Conservation (phyloP, 2,329 filamentous ascomycete species). For the Colletotrichum eremochloae region DNA sequence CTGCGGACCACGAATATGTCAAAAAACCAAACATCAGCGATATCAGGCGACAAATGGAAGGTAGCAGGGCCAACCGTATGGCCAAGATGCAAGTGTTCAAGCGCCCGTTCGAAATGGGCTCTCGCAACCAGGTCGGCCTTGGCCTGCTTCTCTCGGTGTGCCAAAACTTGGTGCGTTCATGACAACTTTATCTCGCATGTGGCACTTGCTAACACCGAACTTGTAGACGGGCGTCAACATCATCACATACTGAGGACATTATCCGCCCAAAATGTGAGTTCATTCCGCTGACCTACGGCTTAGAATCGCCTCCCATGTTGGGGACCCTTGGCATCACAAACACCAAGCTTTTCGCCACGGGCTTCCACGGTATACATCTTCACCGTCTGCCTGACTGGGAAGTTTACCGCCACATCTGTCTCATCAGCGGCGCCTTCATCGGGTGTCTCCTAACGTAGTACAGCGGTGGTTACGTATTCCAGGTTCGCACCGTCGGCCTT, state of each 20-base stretch:
- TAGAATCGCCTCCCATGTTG: conserved; percentile 53
- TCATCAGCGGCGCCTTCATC: conserved; percentile 58
- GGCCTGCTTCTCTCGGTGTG: conserved; percentile 58
- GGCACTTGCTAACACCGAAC: not conserved
- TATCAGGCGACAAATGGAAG: conserved; percentile 66
- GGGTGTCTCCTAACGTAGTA: conserved; percentile 53
- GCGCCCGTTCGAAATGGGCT: conserved; percentile 43
- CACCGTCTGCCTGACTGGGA: conserved; percentile 60
- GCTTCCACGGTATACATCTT: conserved; percentile 55
- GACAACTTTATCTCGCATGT: not conserved
- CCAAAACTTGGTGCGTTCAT: not conserved
- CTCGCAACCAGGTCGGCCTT: conserved; percentile 59
- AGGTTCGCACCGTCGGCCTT: not conserved
- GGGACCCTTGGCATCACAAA: conserved; percentile 52
- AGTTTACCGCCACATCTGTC: conserved; percentile 59
- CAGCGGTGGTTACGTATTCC: conserved; percentile 53
- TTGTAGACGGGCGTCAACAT: conserved; percentile 18
- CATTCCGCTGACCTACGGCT: not conserved
- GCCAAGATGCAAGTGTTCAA: conserved; percentile 40
- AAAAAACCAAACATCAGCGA: conserved; percentile 65
- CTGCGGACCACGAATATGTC: conserved; percentile 53
- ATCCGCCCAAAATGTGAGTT: not conserved
- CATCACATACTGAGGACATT: not conserved
- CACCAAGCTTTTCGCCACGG: conserved; percentile 54
- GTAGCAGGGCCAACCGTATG: conserved; percentile 57